Base-by-base conservation (phyloP, 345 rosid genomes). In the Euphorbia pulcherrima region DNA sequence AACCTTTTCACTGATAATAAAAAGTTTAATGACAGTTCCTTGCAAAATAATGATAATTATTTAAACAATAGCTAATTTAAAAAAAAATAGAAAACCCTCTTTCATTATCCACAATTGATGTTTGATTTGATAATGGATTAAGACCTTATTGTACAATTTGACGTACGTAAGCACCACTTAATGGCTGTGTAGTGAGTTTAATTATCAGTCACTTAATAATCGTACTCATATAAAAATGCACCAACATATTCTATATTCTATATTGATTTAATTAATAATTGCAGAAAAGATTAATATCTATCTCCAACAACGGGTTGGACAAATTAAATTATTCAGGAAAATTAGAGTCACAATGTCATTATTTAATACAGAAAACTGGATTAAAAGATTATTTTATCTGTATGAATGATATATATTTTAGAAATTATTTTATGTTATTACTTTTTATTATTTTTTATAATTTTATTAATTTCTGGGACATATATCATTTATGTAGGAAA, bases 41-140 rank as follows among this genome's bases (percentile, higher is more conserved):
- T n/a, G n/a, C n/a, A 58, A 7, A 16, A 4, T 2, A 68, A 48
- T n/a, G 2, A 59, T 27, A 14, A 24, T 54, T 41, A 70, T 28
- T 13, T 37, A 6, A 33, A 12, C 18, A 68, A 40, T 53, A 48
- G 54, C 70, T 39, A 72, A 53, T 61, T 40, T 61, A 28, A 57
- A 7, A 65, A 28, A 57, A 7, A 62, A 46, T 48, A 71, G 51
- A 62, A 67, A 51, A 28, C 51, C 55, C 56, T 63, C 51, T 78
- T 74, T 76, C 74, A 40, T 77, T 50, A 72, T 80, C 83, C 75
- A 82, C 83, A 50, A 26, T 8, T 33, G 7, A 41, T 41, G 14
- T 41, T 12, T 2, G 47, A 41, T 61, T 56, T 74, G 68, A 55
- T 72, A 82, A 86, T 81, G 90, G 87, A 74, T 61, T 40, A 62